A percentile compares a stretch with the other conserved stretches of the same genome.
Conservation (phyloP, 495 filamentous ascomycete species). For the Pyrenula aspistea region DNA sequence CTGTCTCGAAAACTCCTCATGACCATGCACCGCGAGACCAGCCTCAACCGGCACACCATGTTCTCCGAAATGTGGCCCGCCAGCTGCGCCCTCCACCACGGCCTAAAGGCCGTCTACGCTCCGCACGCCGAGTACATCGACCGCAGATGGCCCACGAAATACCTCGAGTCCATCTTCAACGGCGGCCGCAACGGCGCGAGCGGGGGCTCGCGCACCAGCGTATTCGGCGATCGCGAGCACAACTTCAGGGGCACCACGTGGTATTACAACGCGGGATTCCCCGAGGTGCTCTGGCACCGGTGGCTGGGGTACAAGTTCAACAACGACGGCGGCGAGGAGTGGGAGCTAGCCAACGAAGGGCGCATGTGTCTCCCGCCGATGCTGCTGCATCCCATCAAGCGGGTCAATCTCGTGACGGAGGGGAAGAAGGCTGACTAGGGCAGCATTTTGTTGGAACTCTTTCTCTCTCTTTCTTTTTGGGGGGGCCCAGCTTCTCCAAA, state of each 20-base stretch:
- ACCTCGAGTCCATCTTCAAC: constrained; percentile 76
- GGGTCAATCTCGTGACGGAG: constrained; percentile 66
- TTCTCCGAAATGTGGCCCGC: constrained; percentile 97
- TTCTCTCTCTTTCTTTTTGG: no score
- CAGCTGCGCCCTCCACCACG: constrained; percentile 78
- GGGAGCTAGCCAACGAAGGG: constrained; percentile 60
- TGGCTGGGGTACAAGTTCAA: constrained; percentile 82
- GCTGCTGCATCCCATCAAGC: constrained; percentile 90
- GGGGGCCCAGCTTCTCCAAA: no score
- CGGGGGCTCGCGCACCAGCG: constrained; percentile 56
- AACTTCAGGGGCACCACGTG: constrained; percentile 82
- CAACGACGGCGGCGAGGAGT: constrained; percentile 75
- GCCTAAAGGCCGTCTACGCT: constrained; percentile 86
- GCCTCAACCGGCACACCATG: constrained; percentile 68
- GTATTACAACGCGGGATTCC: constrained; percentile 89
- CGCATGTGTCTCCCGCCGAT: constrained; percentile 90
- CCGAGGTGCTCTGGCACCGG: constrained; percentile 68
- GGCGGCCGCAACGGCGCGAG: constrained; percentile 70
- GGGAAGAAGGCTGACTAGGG: constrained; percentile 4
- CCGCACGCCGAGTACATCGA: constrained; percentile 90
- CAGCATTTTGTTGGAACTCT: no score
- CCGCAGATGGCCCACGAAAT: constrained; percentile 70
- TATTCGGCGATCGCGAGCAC: constrained; percentile 81
- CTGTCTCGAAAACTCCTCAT: constrained; percentile 70
- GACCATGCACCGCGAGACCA: constrained; percentile 85